Percentiles rank a stretch among this genome's conserved stretches.
Conservation (phyloP, 2,329 filamentous ascomycete genomes). For the Ceratocystis cubensis region DNA sequence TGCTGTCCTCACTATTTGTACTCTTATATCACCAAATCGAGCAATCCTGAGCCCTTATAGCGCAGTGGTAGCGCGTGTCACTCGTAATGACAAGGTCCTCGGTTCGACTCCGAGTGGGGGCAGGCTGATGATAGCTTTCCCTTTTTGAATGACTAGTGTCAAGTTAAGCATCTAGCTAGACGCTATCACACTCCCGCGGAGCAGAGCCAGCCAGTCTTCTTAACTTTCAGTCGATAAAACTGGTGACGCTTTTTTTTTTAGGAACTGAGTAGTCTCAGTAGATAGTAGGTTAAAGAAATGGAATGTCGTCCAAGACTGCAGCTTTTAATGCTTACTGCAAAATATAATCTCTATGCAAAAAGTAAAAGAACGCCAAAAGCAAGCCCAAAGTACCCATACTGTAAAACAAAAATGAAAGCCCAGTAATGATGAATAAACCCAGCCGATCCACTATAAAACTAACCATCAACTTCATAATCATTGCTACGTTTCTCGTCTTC, state of each 20-base stretch:
- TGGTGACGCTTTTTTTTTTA: too few relatives aligned
- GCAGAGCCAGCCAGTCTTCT: too few relatives aligned
- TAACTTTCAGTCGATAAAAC: too few relatives aligned
- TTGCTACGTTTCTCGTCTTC: conserved; percentile 1
- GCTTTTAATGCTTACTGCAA: not conserved
- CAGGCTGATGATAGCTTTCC: conserved; percentile 13
- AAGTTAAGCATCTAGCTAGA: too few relatives aligned
- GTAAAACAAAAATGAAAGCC: not conserved
- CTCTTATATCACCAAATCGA: too few relatives aligned
- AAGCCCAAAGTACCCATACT: not conserved
- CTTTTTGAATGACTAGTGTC: too few relatives aligned
- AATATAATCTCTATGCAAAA: not conserved
- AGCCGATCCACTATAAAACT: not conserved
- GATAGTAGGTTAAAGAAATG: too few relatives aligned
- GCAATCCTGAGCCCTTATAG: conserved; percentile 26
- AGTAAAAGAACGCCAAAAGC: not conserved
- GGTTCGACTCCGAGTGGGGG: conserved; percentile 30
- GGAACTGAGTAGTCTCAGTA: too few relatives aligned
- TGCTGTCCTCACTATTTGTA: too few relatives aligned
- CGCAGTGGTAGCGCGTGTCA: conserved; percentile 31
- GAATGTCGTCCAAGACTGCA: not conserved
- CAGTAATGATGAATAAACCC: not conserved
- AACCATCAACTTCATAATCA: conserved; percentile 4
- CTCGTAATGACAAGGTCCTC: conserved; percentile 31
- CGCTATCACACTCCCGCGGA: too few relatives aligned